Evolutionary conservation across 768 basidiomycete species (phyloP), one percentile per base, ranked within the genome.

Genomic region (Suillus americanus): DNA sequence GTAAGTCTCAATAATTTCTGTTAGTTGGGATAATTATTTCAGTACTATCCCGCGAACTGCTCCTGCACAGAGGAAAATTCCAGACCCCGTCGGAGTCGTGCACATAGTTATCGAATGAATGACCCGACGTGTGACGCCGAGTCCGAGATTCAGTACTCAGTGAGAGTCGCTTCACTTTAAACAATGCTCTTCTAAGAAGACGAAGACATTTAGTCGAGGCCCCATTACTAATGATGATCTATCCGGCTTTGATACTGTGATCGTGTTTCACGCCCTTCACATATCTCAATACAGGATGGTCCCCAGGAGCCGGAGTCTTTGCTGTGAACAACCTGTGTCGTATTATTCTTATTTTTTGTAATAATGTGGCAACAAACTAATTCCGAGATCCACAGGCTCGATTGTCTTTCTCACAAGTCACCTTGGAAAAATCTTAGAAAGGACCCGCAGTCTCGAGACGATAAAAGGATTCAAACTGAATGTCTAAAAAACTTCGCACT

Each of bases 391-490:
- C 30, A 62, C 10, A 33, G 20, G 35, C 28, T 62, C 60, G 63
- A 64, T 64, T 43, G n/a, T 64, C 63, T 43, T 62, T 64, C 61
- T 62, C 63, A 61, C 43, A 40, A 25, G 28, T 62, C 3, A n/a
- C 55, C 38, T 68, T 64, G 53, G 51, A 51, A 28, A 48, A 13
- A 25, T 66, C 66, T 64, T 43, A 30, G 54, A 70, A 67, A 64
- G 46, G 67, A 43, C 38, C 45, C 46, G 9, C 57, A 60, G 56
- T 20, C 18, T 20, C 18, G 45, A 64, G 12, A 37, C 61, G 64
- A 77, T 75, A 75, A 77, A 75, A 70, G 68, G 63, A 48, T 18
- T 14, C 5, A n/a, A 16, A 35, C 33, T n/a, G 43, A n/a, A 38
- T 16, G 59, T 16, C 33, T 20, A 40, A 59, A 40, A 59, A 64